These are phyloP conservation scores for Lyophyllum atratum DNA, from an alignment of 768 basidiomycete species.

Conservation along the genomic window DNA sequence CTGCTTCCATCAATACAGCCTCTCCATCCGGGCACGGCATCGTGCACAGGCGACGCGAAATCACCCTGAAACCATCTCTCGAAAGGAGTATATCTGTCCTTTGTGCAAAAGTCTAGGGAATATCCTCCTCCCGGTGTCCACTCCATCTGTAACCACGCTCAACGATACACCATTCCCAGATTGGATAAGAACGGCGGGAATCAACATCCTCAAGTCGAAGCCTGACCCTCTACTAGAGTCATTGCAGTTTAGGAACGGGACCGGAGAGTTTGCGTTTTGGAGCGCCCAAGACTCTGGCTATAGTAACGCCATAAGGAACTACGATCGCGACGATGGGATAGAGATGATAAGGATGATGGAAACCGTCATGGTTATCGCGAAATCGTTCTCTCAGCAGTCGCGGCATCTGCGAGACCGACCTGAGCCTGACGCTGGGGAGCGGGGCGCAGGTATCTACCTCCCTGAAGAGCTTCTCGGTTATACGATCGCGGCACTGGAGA, in stretches of 20 bases:
- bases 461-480: slow-evolving; percentile 92
- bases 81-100: slow-evolving; percentile 95
- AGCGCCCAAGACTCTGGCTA: slow-evolving; percentile 79
- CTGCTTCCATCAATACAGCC: slow-evolving; percentile 89
- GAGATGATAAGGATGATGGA: slow-evolving; percentile 84
- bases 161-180: slow-evolving; percentile 74
- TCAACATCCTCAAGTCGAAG: slow-evolving; percentile 84
- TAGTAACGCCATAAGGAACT: slow-evolving; percentile 50
- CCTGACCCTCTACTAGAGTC: slow-evolving; percentile 73
- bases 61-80: slow-evolving; percentile 91
- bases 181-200: slow-evolving; percentile 89
- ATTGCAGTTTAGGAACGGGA: slow-evolving; percentile 75
- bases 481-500: slow-evolving; percentile 81
- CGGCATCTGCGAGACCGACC: slow-evolving; percentile 77
- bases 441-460: slow-evolving; percentile 85
- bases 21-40: slow-evolving; percentile 86
- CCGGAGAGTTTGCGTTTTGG: slow-evolving; percentile 91
- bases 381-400: slow-evolving; percentile 82
- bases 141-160: slow-evolving; percentile 47
- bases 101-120: slow-evolving; percentile 97
- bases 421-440: slow-evolving; percentile 70
- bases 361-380: slow-evolving; percentile 77
- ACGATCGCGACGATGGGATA: slow-evolving; percentile 51
- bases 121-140: slow-evolving; percentile 82
- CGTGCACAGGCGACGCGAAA: slow-evolving; percentile 87